phyloP scores from a whole-genome alignment of 495 filamentous ascomycete species.

The Xylaria sp. region DNA sequence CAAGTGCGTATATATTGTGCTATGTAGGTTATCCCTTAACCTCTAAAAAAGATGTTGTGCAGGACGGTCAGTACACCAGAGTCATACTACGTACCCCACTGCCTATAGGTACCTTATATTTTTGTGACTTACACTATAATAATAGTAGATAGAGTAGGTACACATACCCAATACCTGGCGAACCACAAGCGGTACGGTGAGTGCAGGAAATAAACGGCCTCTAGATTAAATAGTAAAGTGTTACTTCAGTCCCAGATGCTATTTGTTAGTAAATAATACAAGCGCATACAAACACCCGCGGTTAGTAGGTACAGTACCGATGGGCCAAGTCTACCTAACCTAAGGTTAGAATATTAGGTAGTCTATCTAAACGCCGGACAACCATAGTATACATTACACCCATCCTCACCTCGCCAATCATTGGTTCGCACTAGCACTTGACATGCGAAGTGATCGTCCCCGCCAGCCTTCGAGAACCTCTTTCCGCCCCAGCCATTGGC shows the following conservation, averaged over 20 bases:
- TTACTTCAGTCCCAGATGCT: too few relatives aligned
- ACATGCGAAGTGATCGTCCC: constrained; percentile 21
- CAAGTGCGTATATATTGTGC: neutral
- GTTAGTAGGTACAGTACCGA: too few relatives aligned
- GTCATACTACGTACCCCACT: neutral
- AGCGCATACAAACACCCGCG: too few relatives aligned
- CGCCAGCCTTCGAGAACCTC: constrained; percentile 1
- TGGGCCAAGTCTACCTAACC: too few relatives aligned
- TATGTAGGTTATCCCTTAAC: neutral
- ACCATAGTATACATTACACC: neutral
- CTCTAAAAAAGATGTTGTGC: neutral
- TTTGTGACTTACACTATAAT: neutral
- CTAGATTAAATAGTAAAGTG: too few relatives aligned
- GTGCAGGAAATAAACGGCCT: too few relatives aligned
- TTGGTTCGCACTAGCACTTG: constrained; percentile 14
- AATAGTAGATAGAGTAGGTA: neutral
- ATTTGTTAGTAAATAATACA: too few relatives aligned
- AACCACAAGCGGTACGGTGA: too few relatives aligned
- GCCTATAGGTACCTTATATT: neutral
- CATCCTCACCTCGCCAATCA: constrained; percentile 21
- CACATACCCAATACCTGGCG: too few relatives aligned
- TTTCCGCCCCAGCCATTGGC: constrained; percentile 14
- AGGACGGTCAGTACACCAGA: neutral
- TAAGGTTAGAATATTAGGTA: neutral
- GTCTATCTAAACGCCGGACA: neutral